A percentile compares a stretch with the other conserved stretches of the same genome.
Conservation (phyloP, 352 stramenopile genomes). For the Globisporangium splendens region DNA sequence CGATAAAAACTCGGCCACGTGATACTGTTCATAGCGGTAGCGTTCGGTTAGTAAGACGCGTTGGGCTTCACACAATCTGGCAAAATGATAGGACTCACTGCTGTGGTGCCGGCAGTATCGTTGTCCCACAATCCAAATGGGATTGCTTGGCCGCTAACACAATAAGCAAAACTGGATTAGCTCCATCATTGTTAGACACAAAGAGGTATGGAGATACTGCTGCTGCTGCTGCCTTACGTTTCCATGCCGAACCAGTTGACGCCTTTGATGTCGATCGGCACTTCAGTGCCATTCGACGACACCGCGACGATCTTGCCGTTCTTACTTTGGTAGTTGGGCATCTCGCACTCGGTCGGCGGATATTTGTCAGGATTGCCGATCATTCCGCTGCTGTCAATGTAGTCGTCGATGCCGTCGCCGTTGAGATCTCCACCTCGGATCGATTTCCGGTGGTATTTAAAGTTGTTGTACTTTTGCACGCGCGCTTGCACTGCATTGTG, state of each 20-base stretch:
- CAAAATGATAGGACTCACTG: not conserved
- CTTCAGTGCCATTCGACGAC: slow-evolving; percentile 31
- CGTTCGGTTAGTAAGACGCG: not conserved
- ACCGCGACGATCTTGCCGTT: slow-evolving; percentile 43
- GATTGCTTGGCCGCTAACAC: slow-evolving; percentile 11
- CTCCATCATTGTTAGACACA: not conserved
- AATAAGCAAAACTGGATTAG: not conserved
- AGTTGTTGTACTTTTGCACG: slow-evolving; percentile 24
- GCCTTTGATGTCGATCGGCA: slow-evolving; percentile 35
- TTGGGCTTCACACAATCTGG: not conserved
- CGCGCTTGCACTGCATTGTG: slow-evolving; percentile 4
- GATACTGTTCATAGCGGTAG: slow-evolving; percentile 14
- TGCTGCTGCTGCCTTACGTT: slow-evolving; percentile 13
- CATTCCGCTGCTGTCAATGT: slow-evolving; percentile 49
- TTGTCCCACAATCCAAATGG: slow-evolving; percentile 32
- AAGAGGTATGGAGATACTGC: not conserved
- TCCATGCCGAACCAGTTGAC: slow-evolving; percentile 46
- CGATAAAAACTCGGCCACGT: slow-evolving; percentile 30
- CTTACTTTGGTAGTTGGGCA: slow-evolving; percentile 67
- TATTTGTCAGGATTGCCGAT: slow-evolving; percentile 59
- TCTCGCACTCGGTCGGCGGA: slow-evolving; percentile 43
- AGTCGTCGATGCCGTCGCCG: slow-evolving; percentile 13
- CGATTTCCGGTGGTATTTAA: slow-evolving; percentile 19
- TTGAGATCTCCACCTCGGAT: slow-evolving; percentile 41
- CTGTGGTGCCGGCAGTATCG: slow-evolving; percentile 21